Base-by-base conservation (phyloP, 768 basidiomycete genomes). In the Phaeolepiota aurea region DNA sequence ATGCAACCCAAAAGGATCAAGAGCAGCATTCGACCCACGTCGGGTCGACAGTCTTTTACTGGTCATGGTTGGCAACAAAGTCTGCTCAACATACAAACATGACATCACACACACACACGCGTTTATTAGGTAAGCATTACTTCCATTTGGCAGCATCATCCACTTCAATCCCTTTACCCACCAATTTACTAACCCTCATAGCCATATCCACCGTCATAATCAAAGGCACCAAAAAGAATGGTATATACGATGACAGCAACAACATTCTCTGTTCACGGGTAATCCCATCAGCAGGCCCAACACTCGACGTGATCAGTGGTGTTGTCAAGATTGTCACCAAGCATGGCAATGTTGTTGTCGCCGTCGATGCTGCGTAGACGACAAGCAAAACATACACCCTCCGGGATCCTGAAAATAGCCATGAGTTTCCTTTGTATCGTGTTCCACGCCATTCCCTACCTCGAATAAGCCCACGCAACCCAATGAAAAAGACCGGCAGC, bases 341-440 rank as follows among this genome's bases (percentile, higher is more conserved):
- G 52, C 84, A 87, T 0, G 89, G 77, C 22, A 87, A 58, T 11
- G 82, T 81, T 0, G 88, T 89, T 0, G 87, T 91, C 0, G 75
- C 68, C 2, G 87, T 82, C 0, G 84, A 87, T 0, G 86, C 82
- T 20, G 71, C 86, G 58, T 91, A 92, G 20, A 81, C 56, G 5
- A 84, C 64, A 11, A 92, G 61, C 21, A 88, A 65, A 10, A 76
- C 62, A 52, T 82, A 84, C 33, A 81, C 71, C 11, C 58, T 56
- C 4, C 57, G 65, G 1, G 68, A 71, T 42, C 65, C 79, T 82
- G 49, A 4, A 12, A 4, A 21, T 9, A 10, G n/a, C n/a, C n/a
- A n/a, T n/a, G n/a, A n/a, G n/a, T n/a, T n/a, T n/a, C n/a, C n/a
- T n/a, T n/a, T n/a, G n/a, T n/a, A n/a, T n/a, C n/a, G n/a, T n/a